Conservation (phyloP, 2,329 filamentous ascomycete species). For the Stagonosporopsis tanaceti region DNA sequence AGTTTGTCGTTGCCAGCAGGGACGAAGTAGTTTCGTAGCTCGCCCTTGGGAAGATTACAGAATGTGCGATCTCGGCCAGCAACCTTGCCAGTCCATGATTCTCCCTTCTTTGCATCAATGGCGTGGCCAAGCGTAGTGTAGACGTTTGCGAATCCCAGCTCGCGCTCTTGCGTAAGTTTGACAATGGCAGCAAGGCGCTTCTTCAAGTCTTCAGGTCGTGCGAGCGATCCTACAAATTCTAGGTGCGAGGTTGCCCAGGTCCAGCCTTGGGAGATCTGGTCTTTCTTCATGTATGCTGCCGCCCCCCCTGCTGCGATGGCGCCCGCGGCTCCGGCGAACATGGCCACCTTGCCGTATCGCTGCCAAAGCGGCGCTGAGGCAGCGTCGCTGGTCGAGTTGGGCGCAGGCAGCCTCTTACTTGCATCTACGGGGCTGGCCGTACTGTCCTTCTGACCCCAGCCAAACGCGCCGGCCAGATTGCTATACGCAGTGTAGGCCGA, state of each 20-base stretch:
- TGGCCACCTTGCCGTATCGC: conserved; percentile 83
- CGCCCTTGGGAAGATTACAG: conserved; percentile 67
- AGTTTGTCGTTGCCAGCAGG: conserved; percentile 76
- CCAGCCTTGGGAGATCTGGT: conserved; percentile 78
- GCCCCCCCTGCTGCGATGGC: conserved; percentile 83
- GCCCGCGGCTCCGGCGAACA: conserved; percentile 82
- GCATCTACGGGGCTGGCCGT: conserved; percentile 40
- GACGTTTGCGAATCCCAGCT: conserved; percentile 82
- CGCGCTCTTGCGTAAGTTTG: conserved; percentile 69
- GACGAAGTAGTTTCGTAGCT: conserved; percentile 44
- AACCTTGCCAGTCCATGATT: conserved; percentile 61
- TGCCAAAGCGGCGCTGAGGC: conserved; percentile 67
- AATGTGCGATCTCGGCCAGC: conserved; percentile 82
- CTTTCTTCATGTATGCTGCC: conserved; percentile 85
- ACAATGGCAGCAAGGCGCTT: conserved; percentile 74
- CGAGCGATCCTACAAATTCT: conserved; percentile 90
- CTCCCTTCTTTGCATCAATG: conserved; percentile 56
- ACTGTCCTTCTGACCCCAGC: conserved; percentile 61
- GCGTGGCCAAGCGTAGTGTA: conserved; percentile 83
- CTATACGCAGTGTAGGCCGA: conserved; percentile 73
- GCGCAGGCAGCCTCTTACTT: conserved; percentile 49
- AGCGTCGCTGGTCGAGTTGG: conserved; percentile 54
- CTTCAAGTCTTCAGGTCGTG: conserved; percentile 81
- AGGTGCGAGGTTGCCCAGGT: conserved; percentile 89
- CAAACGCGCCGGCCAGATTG: conserved; percentile 67